phyloP scores from a whole-genome alignment of 75 land plant species.

The Sequoia sempervirens region DNA sequence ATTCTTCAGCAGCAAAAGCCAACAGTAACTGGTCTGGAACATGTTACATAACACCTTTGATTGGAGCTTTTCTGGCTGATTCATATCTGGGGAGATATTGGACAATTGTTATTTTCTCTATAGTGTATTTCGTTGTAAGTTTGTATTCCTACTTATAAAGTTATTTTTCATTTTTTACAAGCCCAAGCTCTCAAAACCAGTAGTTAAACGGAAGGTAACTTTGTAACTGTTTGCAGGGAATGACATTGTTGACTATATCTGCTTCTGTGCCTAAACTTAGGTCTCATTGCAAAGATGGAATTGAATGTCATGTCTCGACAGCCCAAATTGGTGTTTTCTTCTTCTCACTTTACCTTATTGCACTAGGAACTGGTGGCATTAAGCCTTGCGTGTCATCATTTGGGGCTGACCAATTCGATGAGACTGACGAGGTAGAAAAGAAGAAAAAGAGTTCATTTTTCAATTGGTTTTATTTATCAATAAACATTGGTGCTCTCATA shows the following conservation, averaged over 20 bases:
- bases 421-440: constrained; percentile 34
- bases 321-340: constrained; percentile 33
- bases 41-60: constrained; percentile 40
- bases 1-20: constrained; percentile 30
- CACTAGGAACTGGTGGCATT: constrained; percentile 54
- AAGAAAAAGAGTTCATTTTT: constrained; percentile 50
- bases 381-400: constrained; percentile 44
- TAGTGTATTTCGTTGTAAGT: constrained; percentile 34
- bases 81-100: constrained; percentile 44
- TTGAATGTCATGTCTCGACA: constrained; percentile 11
- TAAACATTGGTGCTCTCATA: constrained; percentile 46
- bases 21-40: constrained; percentile 53
- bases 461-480: constrained; percentile 60
- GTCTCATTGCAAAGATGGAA: constrained; percentile 18
- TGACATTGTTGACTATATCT: constrained; percentile 33
- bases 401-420: constrained; percentile 67
- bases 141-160: neutral
- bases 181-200: neutral
- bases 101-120: constrained; percentile 30
- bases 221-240: constrained; percentile 25
- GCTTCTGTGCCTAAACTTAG: constrained; percentile 27
- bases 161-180: neutral
- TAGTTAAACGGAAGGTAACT: neutral
- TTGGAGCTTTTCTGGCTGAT: constrained; percentile 53
- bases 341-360: constrained; percentile 44